These are phyloP conservation scores for Asterophora parasitica DNA, from an alignment of 768 basidiomycete species.

Conservation along the genomic window DNA sequence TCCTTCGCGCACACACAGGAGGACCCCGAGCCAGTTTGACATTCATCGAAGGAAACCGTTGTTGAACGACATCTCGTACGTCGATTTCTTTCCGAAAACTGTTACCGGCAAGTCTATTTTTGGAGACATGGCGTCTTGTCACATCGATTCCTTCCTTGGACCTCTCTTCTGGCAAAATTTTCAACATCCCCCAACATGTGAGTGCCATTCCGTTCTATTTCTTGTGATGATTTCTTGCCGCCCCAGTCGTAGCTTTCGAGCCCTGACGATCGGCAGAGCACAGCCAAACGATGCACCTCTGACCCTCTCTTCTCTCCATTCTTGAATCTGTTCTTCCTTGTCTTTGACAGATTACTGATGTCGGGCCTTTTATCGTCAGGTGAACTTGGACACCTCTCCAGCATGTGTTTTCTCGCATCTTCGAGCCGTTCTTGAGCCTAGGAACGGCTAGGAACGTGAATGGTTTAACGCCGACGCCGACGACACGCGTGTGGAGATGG, in stretches of 20 bases:
- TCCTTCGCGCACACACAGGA: too few relatives aligned
- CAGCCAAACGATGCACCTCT: slow-evolving; percentile 22
- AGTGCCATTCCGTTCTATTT: neutral
- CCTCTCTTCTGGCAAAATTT: too few relatives aligned
- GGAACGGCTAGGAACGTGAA: neutral
- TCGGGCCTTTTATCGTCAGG: slow-evolving; percentile 1
- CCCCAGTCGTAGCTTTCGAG: slow-evolving; percentile 20
- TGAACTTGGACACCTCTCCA: neutral
- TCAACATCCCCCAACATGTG: too few relatives aligned
- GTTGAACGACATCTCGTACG: too few relatives aligned
- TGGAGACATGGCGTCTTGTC: too few relatives aligned
- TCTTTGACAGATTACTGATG: slow-evolving; percentile 5
- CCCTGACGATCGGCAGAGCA: slow-evolving; percentile 21
- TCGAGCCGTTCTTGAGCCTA: neutral
- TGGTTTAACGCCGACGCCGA: neutral
- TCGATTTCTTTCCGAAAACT: too few relatives aligned
- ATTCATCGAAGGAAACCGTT: too few relatives aligned
- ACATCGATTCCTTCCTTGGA: too few relatives aligned
- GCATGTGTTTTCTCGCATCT: neutral
- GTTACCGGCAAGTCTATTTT: too few relatives aligned
- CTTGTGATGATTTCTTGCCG: slow-evolving; percentile 16
- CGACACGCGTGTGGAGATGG: neutral
- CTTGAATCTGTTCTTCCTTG: too few relatives aligned
- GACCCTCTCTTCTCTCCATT: slow-evolving; percentile 5
- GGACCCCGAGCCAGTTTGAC: too few relatives aligned